Percentiles rank a stretch among this genome's conserved stretches.
Conservation (phyloP, 2,329 filamentous ascomycete genomes). For the Ascochyta rabiei region DNA sequence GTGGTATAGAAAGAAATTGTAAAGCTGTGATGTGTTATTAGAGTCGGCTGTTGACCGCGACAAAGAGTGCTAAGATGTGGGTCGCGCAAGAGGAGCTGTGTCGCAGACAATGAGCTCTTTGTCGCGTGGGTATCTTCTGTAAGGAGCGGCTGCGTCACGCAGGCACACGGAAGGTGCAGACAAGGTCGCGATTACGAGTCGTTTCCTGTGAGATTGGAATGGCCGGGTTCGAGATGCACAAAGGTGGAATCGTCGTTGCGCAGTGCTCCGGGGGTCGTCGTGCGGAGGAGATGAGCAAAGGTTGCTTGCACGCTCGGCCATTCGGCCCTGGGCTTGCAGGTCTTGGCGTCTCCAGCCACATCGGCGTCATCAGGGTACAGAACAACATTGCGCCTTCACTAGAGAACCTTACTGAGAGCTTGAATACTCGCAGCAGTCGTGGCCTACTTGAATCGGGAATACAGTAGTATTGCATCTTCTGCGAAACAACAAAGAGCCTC, state of each 20-base stretch:
- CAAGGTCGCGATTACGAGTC: neutral
- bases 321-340: conserved; percentile 8
- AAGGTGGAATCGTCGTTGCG: conserved; percentile 18
- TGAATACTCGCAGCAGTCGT: neutral
- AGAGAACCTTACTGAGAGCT: conserved; percentile 1
- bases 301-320: conserved; percentile 10
- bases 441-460: neutral
- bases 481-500: neutral
- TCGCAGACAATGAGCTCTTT: conserved; percentile 30
- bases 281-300: conserved; percentile 14
- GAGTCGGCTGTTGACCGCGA: conserved; percentile 9
- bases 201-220: neutral
- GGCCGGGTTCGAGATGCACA: conserved; percentile 18
- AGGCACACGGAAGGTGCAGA: conserved; percentile 7
- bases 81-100: conserved; percentile 13
- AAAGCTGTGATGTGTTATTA: conserved; percentile 19
- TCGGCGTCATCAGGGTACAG: conserved; percentile 12
- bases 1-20: conserved; percentile 2
- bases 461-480: too few species aligned
- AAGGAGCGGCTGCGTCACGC: conserved; percentile 21
- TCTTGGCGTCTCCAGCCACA: conserved; percentile 12
- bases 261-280: conserved; percentile 19
- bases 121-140: conserved; percentile 28
- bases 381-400: conserved; percentile 10
- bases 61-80: conserved; percentile 19